Base-by-base conservation (phyloP, 495 filamentous ascomycete genomes). In the Aspergillus panamensis region DNA sequence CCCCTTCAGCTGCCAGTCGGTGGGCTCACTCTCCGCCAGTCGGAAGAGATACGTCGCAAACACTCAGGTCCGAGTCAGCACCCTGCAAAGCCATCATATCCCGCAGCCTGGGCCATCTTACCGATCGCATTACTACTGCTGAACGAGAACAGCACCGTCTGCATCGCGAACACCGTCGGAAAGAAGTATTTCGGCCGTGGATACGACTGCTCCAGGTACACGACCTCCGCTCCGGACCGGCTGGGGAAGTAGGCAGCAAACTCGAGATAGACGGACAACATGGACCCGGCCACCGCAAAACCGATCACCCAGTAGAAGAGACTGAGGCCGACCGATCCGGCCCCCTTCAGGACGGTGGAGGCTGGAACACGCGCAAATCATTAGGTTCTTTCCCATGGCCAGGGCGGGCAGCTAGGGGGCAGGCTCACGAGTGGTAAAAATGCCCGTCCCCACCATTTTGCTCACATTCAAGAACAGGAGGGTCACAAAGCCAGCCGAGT, bases 151-250 rank as follows among this genome's bases (percentile, higher is more conserved):
- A 83, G 52, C 1, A 87, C 81, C 0, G 77, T 72, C 59, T 82
- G 80, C 35, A 85, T 75, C 1, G 84, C 84, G 62, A 85, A 87
- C 1, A 82, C 69, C 0, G 80, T 81, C 0, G 84, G 83, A 32
- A 87, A 81, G 45, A 88, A 76, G 57, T 83, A 84, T 44, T 73
- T 77, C 3, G 85, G 85, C 20, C 82, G 70, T 0, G 83, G 84
- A 60, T 77, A 88, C 3, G 82, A 79, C 62, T 87, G 84, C 63
- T 88, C 85, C 1, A 87, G 76, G 54, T 86, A 88, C 4, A 85
- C 83, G 8, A 85, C 83, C 58, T 88, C 82, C 0, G 82, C 75
- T 3, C 84, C 85, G 3, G 83, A 86, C 17, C 85, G 78, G 64
- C 81, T 85, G 6, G 85, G 85, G 48, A 87, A 87, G 58, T 81